Percentiles rank a stretch among this genome's conserved stretches.
Evolutionary conservation across 176 grass and related monocot genomes (phyloP).

Genomic region (Leersia perrieri): DNA sequence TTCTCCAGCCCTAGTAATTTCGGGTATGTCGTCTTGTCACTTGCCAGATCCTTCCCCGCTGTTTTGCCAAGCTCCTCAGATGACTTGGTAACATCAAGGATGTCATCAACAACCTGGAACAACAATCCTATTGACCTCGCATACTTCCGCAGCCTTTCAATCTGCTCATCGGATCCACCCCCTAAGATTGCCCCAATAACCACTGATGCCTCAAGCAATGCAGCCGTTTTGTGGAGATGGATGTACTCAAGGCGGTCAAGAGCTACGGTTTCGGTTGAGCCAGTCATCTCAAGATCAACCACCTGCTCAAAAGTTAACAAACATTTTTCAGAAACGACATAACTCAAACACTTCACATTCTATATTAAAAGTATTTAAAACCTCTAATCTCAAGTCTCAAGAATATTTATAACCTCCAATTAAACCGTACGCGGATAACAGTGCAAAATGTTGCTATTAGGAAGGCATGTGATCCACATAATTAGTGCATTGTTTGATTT

Average conservation of each 20-base stretch:
- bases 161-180: constrained; percentile 59
- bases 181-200: constrained; percentile 74
- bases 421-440: not conserved
- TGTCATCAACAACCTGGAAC: constrained; percentile 91
- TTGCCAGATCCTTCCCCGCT: constrained; percentile 75
- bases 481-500: constrained; percentile 17
- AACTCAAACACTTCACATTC: not conserved
- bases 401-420: not conserved
- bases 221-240: constrained; percentile 85
- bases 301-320: constrained; percentile 28
- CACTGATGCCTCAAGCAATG: constrained; percentile 73
- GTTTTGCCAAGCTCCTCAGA: constrained; percentile 79
- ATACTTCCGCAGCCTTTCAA: constrained; percentile 56
- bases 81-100: constrained; percentile 78
- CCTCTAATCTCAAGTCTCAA: too few relatives aligned
- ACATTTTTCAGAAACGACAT: constrained; percentile 3
- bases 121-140: constrained; percentile 68
- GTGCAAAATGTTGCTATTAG: not conserved
- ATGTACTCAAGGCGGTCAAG: constrained; percentile 78
- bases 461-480: not conserved
- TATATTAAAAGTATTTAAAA: not conserved
- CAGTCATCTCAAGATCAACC: constrained; percentile 80
- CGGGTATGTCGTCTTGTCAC: constrained; percentile 80
- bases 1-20: constrained; percentile 71
- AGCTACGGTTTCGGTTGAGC: constrained; percentile 36